Evolutionary conservation across 2,329 filamentous ascomycete species (phyloP), one percentile per base, ranked within the genome.

Genomic region (Beauveria sp.): DNA sequence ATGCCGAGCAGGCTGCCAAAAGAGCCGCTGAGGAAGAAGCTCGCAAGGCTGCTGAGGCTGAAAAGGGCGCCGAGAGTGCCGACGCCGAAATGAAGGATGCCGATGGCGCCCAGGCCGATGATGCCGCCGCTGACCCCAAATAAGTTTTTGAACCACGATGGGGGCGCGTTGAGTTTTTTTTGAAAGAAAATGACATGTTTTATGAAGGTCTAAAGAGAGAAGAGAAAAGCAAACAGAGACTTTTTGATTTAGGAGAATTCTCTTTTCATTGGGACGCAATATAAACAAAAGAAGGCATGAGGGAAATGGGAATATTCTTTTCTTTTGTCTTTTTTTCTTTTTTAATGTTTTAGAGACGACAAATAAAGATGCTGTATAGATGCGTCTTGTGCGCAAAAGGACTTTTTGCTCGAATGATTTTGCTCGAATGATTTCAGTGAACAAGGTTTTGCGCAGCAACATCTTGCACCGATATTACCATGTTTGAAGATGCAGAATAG

Each of bases 1-100:
- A 95, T 63, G 90, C 90, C 65, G 88, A 91, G 76, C 86, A 86
- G 73, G 87, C 88, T 68, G 88, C 89, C 61, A 91, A 90, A 77
- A 89, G 90, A 76, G 79, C 78, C 53, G 77, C 78, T 62, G 79
- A 83, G 69, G 81, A 83, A 71, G 80, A 82, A 72, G 75, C 79
- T 64, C 77, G 78, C 74, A 81, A 83, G 73, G 78, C 79, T 66
- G 76, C 78, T 64, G 79, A 82, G 69, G 74, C 74, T 22, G 79
- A 81, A 64, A 64, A 83, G 73, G 72, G 75, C 24, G 71, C 73
- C 24, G 73, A 81, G 65, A 74, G 72, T 66, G 81, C 79, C 68
- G 84, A 87, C 67, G 81, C 85, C 70, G 84, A 85, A 68, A 87
- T 87, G 84, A 79, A 83, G 66, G 85, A 87, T 67, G 84, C 82